Percentiles rank a stretch among this genome's conserved stretches.
phyloP scores from a whole-genome alignment of 495 filamentous ascomycete species.

The Hypoxylon trugodes region DNA sequence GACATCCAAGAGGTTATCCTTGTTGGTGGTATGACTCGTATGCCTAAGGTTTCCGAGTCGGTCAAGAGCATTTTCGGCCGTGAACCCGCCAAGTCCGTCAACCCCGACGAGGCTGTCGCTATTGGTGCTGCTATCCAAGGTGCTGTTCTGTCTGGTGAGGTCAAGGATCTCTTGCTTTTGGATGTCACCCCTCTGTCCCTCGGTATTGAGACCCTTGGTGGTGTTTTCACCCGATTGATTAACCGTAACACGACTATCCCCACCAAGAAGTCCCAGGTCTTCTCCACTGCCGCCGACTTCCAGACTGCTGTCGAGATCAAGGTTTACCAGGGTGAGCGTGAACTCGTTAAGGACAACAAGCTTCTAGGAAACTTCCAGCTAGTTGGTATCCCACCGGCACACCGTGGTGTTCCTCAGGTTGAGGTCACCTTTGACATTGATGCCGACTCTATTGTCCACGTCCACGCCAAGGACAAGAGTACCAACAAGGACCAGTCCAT shows the following conservation, averaged over 20 bases:
- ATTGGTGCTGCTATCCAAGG: conserved; percentile 99
- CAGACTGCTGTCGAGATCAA: conserved; percentile 99
- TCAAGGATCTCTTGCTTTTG: conserved; percentile 93
- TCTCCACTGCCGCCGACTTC: conserved; percentile 98
- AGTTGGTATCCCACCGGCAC: conserved; percentile 95
- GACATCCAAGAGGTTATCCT: conserved; percentile 99
- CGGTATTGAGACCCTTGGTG: conserved; percentile 98
- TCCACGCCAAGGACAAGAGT: conserved; percentile 98
- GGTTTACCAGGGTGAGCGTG: conserved; percentile 99
- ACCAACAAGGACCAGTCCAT: conserved; percentile 99
- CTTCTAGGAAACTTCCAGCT: conserved; percentile 99
- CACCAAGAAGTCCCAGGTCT: conserved; percentile 99
- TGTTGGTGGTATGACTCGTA: conserved; percentile 99
- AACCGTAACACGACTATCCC: conserved; percentile 99
- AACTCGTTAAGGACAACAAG: conserved; percentile 99
- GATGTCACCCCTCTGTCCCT: conserved; percentile 98
- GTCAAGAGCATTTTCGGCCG: conserved; percentile 98
- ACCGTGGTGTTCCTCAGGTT: conserved; percentile 96
- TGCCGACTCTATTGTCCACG: conserved; percentile 98
- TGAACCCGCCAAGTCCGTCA: conserved; percentile 98
- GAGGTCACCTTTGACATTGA: conserved; percentile 99
- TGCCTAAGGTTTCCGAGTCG: conserved; percentile 98
- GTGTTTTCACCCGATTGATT: conserved; percentile 99
- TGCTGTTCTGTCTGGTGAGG: conserved; percentile 95
- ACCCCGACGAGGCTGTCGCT: conserved; percentile 98